Conservation (phyloP, 176 grass and related monocot genomes). For the Triticum dicoccoides region DNA sequence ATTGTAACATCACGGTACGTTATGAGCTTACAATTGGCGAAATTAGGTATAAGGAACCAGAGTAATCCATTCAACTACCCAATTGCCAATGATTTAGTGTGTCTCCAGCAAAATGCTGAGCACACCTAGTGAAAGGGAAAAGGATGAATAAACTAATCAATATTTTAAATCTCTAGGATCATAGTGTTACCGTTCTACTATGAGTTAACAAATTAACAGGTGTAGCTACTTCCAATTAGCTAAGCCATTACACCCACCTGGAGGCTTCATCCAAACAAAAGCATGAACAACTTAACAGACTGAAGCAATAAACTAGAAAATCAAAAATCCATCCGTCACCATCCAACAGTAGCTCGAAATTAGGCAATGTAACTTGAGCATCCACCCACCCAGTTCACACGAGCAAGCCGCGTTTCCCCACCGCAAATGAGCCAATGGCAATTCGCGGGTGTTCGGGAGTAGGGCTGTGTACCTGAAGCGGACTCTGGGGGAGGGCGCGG, state of each 20-base stretch:
- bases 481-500: slow-evolving; percentile 79
- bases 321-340: background rate
- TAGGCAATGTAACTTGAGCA: slow-evolving; percentile 1
- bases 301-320: background rate
- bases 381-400: background rate
- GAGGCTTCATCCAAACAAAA: background rate
- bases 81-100: background rate
- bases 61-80: background rate
- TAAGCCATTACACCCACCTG: background rate
- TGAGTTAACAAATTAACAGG: background rate
- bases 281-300: background rate
- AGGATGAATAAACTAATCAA: background rate
- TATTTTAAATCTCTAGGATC: background rate
- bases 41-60: background rate
- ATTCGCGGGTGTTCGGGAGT: background rate
- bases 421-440: slow-evolving; percentile 5
- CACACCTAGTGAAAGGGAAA: background rate
- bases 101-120: background rate
- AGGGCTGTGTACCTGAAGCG: slow-evolving; percentile 61
- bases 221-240: background rate
- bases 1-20: background rate
- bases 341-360: slow-evolving; percentile 17
- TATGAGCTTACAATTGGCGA: background rate
- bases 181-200: background rate
- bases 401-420: slow-evolving; percentile 6